phyloP scores from a whole-genome alignment of 2,329 filamentous ascomycete genomes.

The Moelleriella libera region DNA sequence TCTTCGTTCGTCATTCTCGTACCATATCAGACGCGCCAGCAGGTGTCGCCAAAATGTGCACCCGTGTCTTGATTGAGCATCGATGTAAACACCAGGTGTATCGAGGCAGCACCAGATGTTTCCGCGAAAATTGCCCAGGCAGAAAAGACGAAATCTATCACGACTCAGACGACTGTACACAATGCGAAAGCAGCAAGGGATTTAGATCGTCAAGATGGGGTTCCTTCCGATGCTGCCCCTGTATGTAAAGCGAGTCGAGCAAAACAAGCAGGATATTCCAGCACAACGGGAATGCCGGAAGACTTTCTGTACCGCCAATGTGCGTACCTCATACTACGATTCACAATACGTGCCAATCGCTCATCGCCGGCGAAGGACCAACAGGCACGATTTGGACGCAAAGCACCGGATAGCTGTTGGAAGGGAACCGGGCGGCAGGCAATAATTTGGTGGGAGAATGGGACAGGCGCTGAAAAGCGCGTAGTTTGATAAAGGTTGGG shows the following conservation, averaged over 20 bases:
- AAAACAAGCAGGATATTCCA: neutral
- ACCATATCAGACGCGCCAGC: neutral
- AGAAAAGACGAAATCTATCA: constrained; percentile 15
- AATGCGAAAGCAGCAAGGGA: constrained; percentile 16
- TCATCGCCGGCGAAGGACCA: no score
- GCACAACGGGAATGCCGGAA: neutral
- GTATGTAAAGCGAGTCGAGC: constrained; percentile 9
- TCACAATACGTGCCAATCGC: no score
- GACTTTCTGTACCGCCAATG: no score
- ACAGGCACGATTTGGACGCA: no score
- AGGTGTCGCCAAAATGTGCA: constrained; percentile 15
- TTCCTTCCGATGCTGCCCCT: constrained; percentile 17
- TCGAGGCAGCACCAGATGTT: constrained; percentile 21
- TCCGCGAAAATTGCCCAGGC: constrained; percentile 14
- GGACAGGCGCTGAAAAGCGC: no score
- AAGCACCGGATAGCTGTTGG: no score
- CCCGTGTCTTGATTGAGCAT: constrained; percentile 18
- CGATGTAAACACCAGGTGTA: constrained; percentile 20
- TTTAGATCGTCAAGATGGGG: constrained; percentile 22
- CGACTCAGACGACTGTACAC: constrained; percentile 17
- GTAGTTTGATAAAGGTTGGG: no score
- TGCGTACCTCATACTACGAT: no score
- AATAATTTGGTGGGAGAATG: no score
- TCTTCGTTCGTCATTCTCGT: neutral
- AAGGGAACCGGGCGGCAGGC: no score